phyloP scores from a whole-genome alignment of 129 eudicot genomes.

The Ambrosia trifida region DNA sequence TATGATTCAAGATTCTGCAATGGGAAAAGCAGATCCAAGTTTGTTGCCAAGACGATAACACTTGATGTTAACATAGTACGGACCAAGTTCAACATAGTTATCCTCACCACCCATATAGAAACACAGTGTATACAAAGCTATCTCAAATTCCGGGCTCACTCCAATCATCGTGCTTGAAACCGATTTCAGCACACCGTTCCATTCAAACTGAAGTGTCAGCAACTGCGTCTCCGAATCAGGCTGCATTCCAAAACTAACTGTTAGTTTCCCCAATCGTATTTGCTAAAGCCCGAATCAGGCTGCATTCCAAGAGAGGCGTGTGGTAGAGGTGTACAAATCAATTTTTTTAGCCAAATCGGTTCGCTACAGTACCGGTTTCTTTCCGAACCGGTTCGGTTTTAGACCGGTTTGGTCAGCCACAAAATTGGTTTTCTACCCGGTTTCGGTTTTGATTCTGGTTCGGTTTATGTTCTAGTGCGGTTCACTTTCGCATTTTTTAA shows the following conservation, averaged over 20 bases:
- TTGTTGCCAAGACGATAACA: constrained; percentile 86
- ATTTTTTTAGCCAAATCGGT: too few species aligned
- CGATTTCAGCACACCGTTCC: constrained; percentile 90
- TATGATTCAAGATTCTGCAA: constrained; percentile 58
- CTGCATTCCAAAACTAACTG: constrained; percentile 43
- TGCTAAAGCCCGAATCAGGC: background rate
- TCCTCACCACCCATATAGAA: constrained; percentile 83
- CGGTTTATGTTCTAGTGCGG: too few species aligned
- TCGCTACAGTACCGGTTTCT: too few species aligned
- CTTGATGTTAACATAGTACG: constrained; percentile 80
- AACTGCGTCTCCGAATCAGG: constrained; percentile 89
- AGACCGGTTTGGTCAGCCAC: too few species aligned
- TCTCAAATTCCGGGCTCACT: constrained; percentile 95
- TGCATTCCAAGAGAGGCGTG: too few species aligned
- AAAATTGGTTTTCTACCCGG: too few species aligned
- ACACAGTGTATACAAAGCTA: constrained; percentile 83
- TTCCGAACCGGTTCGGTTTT: too few species aligned
- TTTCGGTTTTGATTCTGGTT: too few species aligned
- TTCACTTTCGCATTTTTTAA: too few species aligned
- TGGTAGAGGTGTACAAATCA: too few species aligned
- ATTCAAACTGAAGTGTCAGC: constrained; percentile 86
- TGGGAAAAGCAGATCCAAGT: constrained; percentile 91
- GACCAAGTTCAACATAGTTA: constrained; percentile 78
- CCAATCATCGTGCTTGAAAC: constrained; percentile 92
- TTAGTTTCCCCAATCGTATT: background rate